These are phyloP conservation scores for Phytophthora sp. DNA, from an alignment of 352 stramenopile species.

Conservation along the genomic window DNA sequence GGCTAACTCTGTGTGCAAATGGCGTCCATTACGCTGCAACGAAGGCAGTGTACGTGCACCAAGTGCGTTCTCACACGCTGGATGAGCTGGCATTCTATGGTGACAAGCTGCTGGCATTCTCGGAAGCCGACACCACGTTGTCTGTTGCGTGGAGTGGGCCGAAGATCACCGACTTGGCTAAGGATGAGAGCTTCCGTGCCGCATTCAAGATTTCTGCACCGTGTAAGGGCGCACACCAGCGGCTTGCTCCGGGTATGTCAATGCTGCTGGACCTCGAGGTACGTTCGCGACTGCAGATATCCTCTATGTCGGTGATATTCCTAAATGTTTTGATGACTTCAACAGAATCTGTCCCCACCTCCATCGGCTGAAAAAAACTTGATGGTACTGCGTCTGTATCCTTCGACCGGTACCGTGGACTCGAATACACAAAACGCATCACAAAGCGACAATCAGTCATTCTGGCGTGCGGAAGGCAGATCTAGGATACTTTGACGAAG, in stretches of 20 bases:
- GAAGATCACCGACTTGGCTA: slow-evolving; percentile 15
- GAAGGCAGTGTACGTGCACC: slow-evolving; percentile 16
- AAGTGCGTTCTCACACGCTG: slow-evolving; percentile 8
- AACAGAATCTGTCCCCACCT: slow-evolving; percentile 17
- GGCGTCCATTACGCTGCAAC: slow-evolving; percentile 16
- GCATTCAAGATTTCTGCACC: slow-evolving; percentile 9
- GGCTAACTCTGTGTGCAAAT: slow-evolving; percentile 13
- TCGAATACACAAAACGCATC: neutral
- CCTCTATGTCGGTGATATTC: neutral
- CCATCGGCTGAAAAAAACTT: slow-evolving; percentile 11
- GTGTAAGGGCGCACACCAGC: slow-evolving; percentile 9
- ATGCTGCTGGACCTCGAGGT: slow-evolving; percentile 22
- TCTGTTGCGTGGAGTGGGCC: slow-evolving; percentile 14
- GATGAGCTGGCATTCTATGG: slow-evolving; percentile 4
- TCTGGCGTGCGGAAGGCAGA: slow-evolving; percentile 8
- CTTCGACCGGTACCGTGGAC: slow-evolving; percentile 1
- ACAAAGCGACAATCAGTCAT: slow-evolving; percentile 3
- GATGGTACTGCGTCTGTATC: slow-evolving; percentile 14
- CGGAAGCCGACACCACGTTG: neutral
- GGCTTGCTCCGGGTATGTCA: slow-evolving; percentile 14
- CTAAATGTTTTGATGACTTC: neutral
- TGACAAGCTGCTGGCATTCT: slow-evolving; percentile 14
- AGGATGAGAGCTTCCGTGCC: slow-evolving; percentile 10
- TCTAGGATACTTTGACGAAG: slow-evolving; percentile 19
- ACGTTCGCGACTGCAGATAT: neutral